Conservation (phyloP, 2,329 filamentous ascomycete species). For the Gnomoniopsis smithogilvyi region DNA sequence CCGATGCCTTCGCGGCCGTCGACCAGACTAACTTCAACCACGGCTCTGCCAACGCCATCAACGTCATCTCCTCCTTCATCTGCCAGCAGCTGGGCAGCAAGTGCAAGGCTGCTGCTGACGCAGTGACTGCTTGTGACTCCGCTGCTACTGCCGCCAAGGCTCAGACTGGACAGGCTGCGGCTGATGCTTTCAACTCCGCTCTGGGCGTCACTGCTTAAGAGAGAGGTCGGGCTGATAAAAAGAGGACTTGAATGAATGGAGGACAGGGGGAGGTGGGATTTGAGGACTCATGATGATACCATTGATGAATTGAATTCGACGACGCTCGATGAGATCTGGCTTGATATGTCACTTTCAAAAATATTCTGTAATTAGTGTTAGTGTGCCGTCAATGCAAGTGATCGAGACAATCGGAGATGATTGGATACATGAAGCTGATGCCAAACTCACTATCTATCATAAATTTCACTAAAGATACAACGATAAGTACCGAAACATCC, state of each 20-base stretch:
- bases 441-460: no score
- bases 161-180: slow-evolving; percentile 32
- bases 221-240: background rate
- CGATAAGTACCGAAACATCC: no score
- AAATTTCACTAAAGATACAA: no score
- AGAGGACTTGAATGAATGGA: background rate
- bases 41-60: slow-evolving; percentile 41
- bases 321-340: no score
- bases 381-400: no score
- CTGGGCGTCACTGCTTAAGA: slow-evolving; percentile 28
- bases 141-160: slow-evolving; percentile 30
- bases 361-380: no score
- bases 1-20: slow-evolving; percentile 37
- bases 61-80: slow-evolving; percentile 35
- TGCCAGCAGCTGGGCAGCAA: slow-evolving; percentile 33
- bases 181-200: slow-evolving; percentile 37
- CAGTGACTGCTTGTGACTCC: slow-evolving; percentile 30
- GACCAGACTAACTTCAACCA: slow-evolving; percentile 46
- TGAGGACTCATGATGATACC: no score
- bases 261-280: no score
- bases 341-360: no score
- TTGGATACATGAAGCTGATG: no score
- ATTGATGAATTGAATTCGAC: no score
- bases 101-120: slow-evolving; percentile 30
- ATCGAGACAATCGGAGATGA: no score